Conservation (phyloP, 495 filamentous ascomycete species). For the Aspergillus kassunensis region DNA sequence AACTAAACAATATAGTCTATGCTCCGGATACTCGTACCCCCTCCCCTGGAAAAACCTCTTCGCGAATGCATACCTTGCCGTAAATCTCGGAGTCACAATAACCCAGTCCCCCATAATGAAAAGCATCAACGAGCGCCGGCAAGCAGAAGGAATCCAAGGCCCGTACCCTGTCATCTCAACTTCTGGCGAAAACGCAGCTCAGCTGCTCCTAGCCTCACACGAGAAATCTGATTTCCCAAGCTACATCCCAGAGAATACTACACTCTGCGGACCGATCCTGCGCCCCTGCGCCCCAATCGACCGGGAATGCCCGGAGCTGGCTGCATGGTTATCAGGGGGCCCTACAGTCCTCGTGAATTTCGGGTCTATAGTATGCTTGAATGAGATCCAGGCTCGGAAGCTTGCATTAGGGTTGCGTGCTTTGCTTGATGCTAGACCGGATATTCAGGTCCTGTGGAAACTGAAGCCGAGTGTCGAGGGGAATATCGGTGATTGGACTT, state of each 20-base stretch:
- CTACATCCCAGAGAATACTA: constrained; percentile 9
- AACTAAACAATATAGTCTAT: constrained; percentile 14
- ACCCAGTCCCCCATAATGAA: neutral
- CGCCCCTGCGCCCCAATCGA: constrained; percentile 12
- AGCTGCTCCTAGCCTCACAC: constrained; percentile 9
- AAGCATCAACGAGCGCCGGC: constrained; percentile 13
- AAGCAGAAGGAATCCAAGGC: constrained; percentile 10
- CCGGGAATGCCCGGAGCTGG: constrained; percentile 27
- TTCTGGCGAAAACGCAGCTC: neutral
- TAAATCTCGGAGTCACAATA: neutral
- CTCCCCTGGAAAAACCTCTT: constrained; percentile 26
- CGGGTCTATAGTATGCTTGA: constrained; percentile 20
- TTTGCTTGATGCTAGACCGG: constrained; percentile 18
- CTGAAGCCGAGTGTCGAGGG: constrained; percentile 16
- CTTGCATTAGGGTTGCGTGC: constrained; percentile 33
- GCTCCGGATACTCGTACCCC: constrained; percentile 34
- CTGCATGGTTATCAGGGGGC: constrained; percentile 26
- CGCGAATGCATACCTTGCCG: constrained; percentile 28
- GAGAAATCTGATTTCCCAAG: constrained; percentile 17
- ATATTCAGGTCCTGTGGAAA: constrained; percentile 45
- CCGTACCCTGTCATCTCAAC: constrained; percentile 3
- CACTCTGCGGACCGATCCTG: constrained; percentile 22
- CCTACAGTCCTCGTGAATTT: constrained; percentile 41
- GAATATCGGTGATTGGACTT: neutral
- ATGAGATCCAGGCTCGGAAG: constrained; percentile 17